These are phyloP conservation scores for Fraxinus angustifolia DNA, from an alignment of 305 asterid species.

Conservation along the genomic window DNA sequence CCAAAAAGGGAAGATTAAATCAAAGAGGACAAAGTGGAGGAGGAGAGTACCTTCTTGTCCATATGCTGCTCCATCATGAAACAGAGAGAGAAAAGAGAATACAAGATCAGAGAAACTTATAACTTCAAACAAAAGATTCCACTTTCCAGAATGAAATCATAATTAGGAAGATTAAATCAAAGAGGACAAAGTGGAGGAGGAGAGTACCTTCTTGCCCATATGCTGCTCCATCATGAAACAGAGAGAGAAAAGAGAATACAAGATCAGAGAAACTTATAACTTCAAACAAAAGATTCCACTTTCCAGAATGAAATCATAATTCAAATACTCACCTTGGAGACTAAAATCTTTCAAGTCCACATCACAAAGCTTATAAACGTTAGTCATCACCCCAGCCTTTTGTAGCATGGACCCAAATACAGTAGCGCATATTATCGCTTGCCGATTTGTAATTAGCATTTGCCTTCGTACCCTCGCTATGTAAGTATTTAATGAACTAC, in stretches of 20 bases:
- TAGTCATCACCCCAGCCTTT: slow-evolving; percentile 82
- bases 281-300: neutral
- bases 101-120: neutral
- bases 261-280: neutral
- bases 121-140: neutral
- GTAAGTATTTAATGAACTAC: slow-evolving; percentile 71
- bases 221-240: neutral
- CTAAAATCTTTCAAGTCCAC: slow-evolving; percentile 96
- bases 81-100: neutral
- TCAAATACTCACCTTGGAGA: slow-evolving; percentile 48
- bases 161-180: neutral
- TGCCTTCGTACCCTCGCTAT: slow-evolving; percentile 71
- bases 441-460: slow-evolving; percentile 90
- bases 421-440: slow-evolving; percentile 84
- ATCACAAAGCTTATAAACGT: slow-evolving; percentile 88
- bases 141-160: neutral
- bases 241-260: neutral
- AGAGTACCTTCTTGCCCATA: slow-evolving; percentile 63
- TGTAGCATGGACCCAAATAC: slow-evolving; percentile 74
- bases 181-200: slow-evolving; percentile 16
- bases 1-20: neutral
- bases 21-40: slow-evolving; percentile 15
- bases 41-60: slow-evolving; percentile 64
- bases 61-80: neutral
- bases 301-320: neutral